Evolutionary conservation across 169 alveolate species (phyloP).

Genomic region (Neospora caninum): DNA sequence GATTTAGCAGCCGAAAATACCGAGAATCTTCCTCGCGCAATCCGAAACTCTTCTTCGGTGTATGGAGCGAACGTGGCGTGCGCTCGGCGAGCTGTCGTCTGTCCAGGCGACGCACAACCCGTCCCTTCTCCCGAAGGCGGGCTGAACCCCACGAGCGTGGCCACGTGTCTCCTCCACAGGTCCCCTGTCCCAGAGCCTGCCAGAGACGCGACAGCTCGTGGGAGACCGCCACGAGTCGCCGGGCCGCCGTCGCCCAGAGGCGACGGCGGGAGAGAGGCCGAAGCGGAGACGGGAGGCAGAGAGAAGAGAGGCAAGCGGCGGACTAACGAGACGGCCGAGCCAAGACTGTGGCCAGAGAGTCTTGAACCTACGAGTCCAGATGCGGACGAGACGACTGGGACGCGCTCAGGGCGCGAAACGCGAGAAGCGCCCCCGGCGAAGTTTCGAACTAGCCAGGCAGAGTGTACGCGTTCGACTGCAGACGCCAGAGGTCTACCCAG

Average conservation of each 20-base stretch:
- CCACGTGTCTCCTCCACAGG: background rate
- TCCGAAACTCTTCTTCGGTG: background rate
- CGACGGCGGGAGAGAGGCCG: background rate
- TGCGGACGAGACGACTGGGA: too few relatives aligned
- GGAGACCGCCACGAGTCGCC: background rate
- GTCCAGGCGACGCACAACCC: background rate
- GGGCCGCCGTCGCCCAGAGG: background rate
- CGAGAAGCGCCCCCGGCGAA: too few relatives aligned
- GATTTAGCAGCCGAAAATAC: constrained; percentile 26
- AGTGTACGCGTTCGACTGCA: too few relatives aligned
- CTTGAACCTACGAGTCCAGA: background rate
- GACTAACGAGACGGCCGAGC: background rate
- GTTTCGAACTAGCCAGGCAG: too few relatives aligned
- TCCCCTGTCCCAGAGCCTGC: background rate
- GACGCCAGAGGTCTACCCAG: too few relatives aligned
- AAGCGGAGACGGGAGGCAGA: background rate
- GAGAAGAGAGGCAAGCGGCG: background rate
- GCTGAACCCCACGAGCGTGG: background rate
- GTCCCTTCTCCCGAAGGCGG: background rate
- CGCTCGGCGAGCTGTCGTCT: background rate
- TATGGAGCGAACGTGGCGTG: background rate
- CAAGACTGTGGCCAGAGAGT: background rate
- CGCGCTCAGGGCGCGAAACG: too few relatives aligned
- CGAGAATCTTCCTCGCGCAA: background rate
- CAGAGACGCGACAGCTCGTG: too few relatives aligned